Evolutionary conservation across 306 rosid species (phyloP), one percentile per base, ranked within the genome.

Genomic region (Begonia masoniana): DNA sequence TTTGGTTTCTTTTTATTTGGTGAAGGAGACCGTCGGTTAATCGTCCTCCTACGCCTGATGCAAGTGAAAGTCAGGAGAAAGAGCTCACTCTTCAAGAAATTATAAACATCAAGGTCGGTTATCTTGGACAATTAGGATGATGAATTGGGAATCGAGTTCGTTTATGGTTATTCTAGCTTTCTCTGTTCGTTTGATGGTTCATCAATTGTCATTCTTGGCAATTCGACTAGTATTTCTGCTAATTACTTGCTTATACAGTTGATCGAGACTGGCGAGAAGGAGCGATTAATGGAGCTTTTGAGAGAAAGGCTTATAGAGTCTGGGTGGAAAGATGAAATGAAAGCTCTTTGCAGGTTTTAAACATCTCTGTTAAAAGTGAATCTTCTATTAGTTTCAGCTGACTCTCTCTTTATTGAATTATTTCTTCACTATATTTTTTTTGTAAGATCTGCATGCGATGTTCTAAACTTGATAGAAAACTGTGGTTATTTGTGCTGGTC

Each of bases 241-340:
- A 43, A 60, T 43, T 31, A 54, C 36, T 41, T 52, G 51, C 3
- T 24, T 51, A 31, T 11, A 36, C 64, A 88, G 96, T 64, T 88
- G 78, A 75, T 84, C n/a, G 94, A 88, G 71, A 84, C 76, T 46
- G 96, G 94, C 7, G 94, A 88, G 67, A 88, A 88, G 49, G 96
- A 84, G 76, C 77, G 88, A 60, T 56, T 88, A 3, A 88, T 78
- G 81, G 94, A 88, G 67, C 88, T 84, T 31, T 62, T 88, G 67
- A 83, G 96, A 79, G 96, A 84, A 64, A 84, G 92, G 55, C 92
- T 88, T n/a, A 79, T 81, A 12, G 96, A 88, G 56, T 88, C 94
- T 63, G 96, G 96, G 41, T 88, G 96, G 96, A 84, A 82, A 74
- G 96, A 84, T 79, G 96, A 88, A 62, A 88, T 88, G 96, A 84